Conservation (phyloP, 768 basidiomycete genomes). For the Butyriboletus loyo region DNA sequence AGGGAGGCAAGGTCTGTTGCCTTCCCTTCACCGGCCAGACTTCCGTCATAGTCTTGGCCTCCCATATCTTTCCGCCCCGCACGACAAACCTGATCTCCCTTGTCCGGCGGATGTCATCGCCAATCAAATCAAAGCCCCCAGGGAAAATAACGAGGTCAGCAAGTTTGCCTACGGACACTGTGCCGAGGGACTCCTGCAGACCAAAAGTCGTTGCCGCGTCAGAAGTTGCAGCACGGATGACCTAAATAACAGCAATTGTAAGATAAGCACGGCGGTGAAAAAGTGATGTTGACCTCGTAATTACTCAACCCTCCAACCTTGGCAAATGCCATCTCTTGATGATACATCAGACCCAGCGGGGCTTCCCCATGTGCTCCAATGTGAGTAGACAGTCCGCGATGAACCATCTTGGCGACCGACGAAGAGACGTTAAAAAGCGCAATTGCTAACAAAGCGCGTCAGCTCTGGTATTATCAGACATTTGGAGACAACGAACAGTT, state of each 20-base stretch:
- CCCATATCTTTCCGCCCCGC: constrained; percentile 69
- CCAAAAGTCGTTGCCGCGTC: constrained; percentile 65
- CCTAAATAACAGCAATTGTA: constrained; percentile 35
- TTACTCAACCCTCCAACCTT: constrained; percentile 61
- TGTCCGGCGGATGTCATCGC: constrained; percentile 49
- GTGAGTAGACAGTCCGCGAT: constrained; percentile 56
- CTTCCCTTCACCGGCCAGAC: constrained; percentile 67
- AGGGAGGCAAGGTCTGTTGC: constrained; percentile 51
- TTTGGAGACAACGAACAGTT: constrained; percentile 44
- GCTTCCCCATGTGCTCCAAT: constrained; percentile 77
- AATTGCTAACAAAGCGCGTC: constrained; percentile 41
- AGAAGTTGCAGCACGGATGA: constrained; percentile 65
- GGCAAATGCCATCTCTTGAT: constrained; percentile 69
- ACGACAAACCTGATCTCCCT: constrained; percentile 54
- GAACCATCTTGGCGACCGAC: constrained; percentile 67
- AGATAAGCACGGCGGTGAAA: background rate
- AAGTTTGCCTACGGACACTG: constrained; percentile 61
- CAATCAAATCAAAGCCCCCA: constrained; percentile 53
- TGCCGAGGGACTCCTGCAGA: constrained; percentile 58
- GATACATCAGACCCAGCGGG: constrained; percentile 72
- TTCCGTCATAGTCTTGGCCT: constrained; percentile 63
- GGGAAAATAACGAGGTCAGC: constrained; percentile 72
- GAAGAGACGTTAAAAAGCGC: constrained; percentile 66
- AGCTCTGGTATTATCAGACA: background rate
- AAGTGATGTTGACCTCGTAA: constrained; percentile 51